Evolutionary conservation across 106 monocot genomes (phyloP).

Genomic region (Acanthochlamys bracteata): DNA sequence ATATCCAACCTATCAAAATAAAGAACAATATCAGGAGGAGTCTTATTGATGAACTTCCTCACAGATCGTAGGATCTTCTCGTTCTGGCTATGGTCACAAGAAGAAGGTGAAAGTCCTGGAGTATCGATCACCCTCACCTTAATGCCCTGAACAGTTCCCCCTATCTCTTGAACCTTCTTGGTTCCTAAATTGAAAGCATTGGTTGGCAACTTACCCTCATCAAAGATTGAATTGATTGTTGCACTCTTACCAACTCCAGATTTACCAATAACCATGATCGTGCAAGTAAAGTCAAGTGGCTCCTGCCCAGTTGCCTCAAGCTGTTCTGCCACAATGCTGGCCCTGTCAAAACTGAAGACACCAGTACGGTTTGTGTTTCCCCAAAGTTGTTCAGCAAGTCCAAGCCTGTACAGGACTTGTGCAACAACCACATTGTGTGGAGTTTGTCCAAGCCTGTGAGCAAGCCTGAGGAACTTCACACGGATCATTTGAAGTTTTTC

Average conservation of each 20-base stretch:
- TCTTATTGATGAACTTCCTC: conserved; percentile 66
- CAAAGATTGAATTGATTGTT: conserved; percentile 90
- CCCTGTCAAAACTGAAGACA: conserved; percentile 77
- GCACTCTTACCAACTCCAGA: conserved; percentile 95
- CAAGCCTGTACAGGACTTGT: conserved; percentile 91
- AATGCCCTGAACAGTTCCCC: conserved; percentile 79
- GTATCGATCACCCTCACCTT: conserved; percentile 91
- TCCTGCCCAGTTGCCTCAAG: conserved; percentile 72
- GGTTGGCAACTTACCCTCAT: conserved; percentile 41
- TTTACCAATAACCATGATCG: conserved; percentile 95
- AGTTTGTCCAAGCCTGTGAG: conserved; percentile 86
- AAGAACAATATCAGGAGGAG: conserved; percentile 83
- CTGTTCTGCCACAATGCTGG: conserved; percentile 87
- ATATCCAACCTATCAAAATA: conserved; percentile 94
- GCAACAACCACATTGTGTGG: conserved; percentile 97
- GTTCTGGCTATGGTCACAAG: conserved; percentile 60
- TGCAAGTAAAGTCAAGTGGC: conserved; percentile 78
- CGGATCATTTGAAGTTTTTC: conserved; percentile 93
- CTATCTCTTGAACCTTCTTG: conserved; percentile 55
- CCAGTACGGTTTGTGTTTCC: conserved; percentile 67
- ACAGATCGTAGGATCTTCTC: conserved; percentile 67
- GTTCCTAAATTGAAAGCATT: conserved; percentile 70
- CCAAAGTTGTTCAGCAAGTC: conserved; percentile 84
- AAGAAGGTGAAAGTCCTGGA: conserved; percentile 65
- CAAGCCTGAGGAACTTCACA: conserved; percentile 87